Conservation (phyloP, 2,329 filamentous ascomycete genomes). For the Aspergillus chevalieri region DNA sequence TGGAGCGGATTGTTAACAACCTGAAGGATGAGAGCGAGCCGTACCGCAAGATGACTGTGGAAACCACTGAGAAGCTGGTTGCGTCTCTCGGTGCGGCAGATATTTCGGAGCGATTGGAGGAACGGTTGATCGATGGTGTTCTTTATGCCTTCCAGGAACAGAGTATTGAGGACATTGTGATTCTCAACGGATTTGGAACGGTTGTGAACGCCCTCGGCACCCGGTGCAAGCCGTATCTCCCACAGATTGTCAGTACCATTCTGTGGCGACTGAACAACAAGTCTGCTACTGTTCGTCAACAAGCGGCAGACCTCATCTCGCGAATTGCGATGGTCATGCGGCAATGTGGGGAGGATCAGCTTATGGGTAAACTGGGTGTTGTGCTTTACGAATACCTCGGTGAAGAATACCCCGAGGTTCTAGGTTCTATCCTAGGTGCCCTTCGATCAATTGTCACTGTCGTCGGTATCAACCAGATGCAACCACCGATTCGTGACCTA, state of each 20-base stretch:
- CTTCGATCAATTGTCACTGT: slow-evolving; percentile 95
- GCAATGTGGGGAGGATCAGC: slow-evolving; percentile 90
- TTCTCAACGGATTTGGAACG: slow-evolving; percentile 96
- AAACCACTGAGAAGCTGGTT: slow-evolving; percentile 95
- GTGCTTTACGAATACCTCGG: slow-evolving; percentile 97
- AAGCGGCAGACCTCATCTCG: slow-evolving; percentile 92
- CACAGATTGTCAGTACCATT: slow-evolving; percentile 94
- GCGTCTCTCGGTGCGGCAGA: slow-evolving; percentile 89
- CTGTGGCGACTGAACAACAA: slow-evolving; percentile 98
- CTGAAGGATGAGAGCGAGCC: slow-evolving; percentile 97
- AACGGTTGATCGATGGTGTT: slow-evolving; percentile 90
- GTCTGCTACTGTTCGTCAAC: slow-evolving; percentile 90
- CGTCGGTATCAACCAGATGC: slow-evolving; percentile 96
- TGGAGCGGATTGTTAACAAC: slow-evolving; percentile 88
- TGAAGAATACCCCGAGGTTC: slow-evolving; percentile 96
- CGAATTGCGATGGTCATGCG: slow-evolving; percentile 99
- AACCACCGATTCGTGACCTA: slow-evolving; percentile 93
- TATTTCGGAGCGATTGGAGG: slow-evolving; percentile 85
- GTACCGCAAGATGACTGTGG: slow-evolving; percentile 98
- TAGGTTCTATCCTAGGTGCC: slow-evolving; percentile 92
- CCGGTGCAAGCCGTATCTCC: slow-evolving; percentile 91
- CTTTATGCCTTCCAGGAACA: slow-evolving; percentile 97
- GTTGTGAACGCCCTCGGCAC: slow-evolving; percentile 92
- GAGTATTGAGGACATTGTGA: slow-evolving; percentile 89
- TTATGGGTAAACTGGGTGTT: slow-evolving; percentile 91